Evolutionary conservation across 257 asterid genomes (phyloP).

Genomic region (Echites panduratus): DNA sequence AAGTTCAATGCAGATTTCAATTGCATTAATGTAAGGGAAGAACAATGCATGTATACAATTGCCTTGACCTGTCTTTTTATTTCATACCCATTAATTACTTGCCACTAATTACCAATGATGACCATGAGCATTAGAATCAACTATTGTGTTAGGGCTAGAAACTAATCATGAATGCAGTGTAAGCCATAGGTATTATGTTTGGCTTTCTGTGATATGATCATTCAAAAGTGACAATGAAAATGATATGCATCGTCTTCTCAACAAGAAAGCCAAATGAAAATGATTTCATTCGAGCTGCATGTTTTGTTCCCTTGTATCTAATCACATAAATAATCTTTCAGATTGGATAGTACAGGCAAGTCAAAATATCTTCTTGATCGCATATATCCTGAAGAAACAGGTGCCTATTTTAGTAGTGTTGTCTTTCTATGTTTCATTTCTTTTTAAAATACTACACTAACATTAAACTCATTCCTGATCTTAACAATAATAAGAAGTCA

Average conservation of each 20-base stretch:
- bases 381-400: background rate
- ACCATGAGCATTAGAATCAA: too few relatives aligned
- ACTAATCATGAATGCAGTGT: too few relatives aligned
- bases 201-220: background rate
- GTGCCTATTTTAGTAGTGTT: background rate
- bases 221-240: background rate
- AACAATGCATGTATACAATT: background rate
- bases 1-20: background rate
- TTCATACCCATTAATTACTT: too few relatives aligned
- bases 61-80: too few relatives aligned
- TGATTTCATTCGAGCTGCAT: background rate
- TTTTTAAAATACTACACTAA: background rate
- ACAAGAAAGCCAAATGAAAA: slow-evolving; percentile 45
- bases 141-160: too few relatives aligned
- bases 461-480: background rate
- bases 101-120: too few relatives aligned
- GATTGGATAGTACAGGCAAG: background rate
- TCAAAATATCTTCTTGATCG: background rate
- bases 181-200: background rate
- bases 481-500: background rate
- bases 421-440: background rate
- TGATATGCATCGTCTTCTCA: slow-evolving; percentile 60
- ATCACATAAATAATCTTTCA: too few relatives aligned
- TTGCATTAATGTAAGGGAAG: background rate
- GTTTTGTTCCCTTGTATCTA: too few relatives aligned